Percentiles rank a stretch among this genome's conserved stretches.
Evolutionary conservation across 2,329 filamentous ascomycete species (phyloP).

Genomic region (Penicillium sp.): DNA sequence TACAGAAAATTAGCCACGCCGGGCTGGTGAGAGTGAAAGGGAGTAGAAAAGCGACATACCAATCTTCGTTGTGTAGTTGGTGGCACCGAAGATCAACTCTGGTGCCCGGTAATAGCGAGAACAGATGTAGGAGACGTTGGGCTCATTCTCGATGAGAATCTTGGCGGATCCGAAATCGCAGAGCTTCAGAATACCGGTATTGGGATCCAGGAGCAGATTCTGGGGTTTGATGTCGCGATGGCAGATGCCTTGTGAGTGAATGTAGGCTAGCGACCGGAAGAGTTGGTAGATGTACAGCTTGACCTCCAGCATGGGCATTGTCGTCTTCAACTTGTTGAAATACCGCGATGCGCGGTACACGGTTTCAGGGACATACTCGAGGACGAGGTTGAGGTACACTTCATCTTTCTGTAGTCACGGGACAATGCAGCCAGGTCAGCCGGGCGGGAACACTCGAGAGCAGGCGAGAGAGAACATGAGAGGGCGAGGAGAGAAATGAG

Average conservation of each 20-base stretch:
- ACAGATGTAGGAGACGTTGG: conserved; percentile 99
- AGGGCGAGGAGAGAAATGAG: not conserved
- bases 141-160: conserved; percentile 97
- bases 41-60: conserved; percentile 61
- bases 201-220: conserved; percentile 90
- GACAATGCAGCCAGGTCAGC: conserved; percentile 1
- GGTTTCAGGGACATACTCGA: conserved; percentile 97
- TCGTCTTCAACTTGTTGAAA: conserved; percentile 99
- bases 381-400: conserved; percentile 96
- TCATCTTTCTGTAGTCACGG: conserved; percentile 75
- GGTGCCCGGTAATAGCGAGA: conserved; percentile 98
- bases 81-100: conserved; percentile 97
- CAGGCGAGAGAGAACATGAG: not conserved
- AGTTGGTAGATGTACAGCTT: conserved; percentile 99
- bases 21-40: not conserved
- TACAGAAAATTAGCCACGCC: conserved; percentile 43
- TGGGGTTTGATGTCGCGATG: conserved; percentile 99
- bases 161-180: conserved; percentile 99
- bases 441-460: conserved; percentile 5
- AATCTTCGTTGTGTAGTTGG: conserved; percentile 99
- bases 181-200: conserved; percentile 88
- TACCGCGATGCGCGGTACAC: conserved; percentile 97
- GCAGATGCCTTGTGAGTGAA: conserved; percentile 98
- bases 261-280: conserved; percentile 96
- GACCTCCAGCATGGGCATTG: conserved; percentile 97